phyloP scores from a whole-genome alignment of 768 basidiomycete species.

The Dacryopinax primogenitus region DNA sequence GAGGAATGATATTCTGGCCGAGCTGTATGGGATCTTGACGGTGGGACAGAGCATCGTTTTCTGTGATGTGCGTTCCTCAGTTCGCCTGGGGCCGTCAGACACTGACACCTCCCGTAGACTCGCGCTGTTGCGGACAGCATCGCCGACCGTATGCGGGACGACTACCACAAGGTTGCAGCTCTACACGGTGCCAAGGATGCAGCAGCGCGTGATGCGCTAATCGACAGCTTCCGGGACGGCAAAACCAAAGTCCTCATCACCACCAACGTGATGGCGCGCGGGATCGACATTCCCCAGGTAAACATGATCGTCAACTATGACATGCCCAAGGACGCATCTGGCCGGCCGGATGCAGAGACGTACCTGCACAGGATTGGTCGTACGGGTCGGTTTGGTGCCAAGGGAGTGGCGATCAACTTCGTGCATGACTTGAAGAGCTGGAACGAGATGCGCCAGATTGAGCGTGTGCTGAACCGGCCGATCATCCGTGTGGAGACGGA shows the following conservation, averaged over 20 bases:
- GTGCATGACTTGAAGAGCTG: conserved; percentile 83
- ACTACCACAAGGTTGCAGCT: conserved; percentile 93
- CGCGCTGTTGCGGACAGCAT: conserved; percentile 89
- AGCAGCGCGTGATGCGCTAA: conserved; percentile 74
- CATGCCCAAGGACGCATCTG: conserved; percentile 72
- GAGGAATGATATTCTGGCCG: conserved; percentile 91
- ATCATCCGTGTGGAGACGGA: conserved; percentile 80
- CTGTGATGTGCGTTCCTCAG: conserved; percentile 52
- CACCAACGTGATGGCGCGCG: conserved; percentile 95
- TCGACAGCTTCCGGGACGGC: conserved; percentile 92
- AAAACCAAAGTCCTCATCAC: conserved; percentile 96
- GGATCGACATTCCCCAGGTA: conserved; percentile 96
- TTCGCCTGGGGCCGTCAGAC: neutral
- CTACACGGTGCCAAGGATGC: conserved; percentile 91
- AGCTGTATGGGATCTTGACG: conserved; percentile 77
- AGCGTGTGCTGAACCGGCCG: conserved; percentile 57
- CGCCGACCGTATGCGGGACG: conserved; percentile 73
- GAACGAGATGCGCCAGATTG: conserved; percentile 81
- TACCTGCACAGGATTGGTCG: conserved; percentile 97
- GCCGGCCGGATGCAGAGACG: conserved; percentile 80
- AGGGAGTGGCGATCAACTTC: conserved; percentile 95
- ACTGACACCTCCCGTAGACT: conserved; percentile 37
- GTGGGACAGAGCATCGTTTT: conserved; percentile 99
- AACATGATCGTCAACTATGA: conserved; percentile 99
- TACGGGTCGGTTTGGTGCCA: conserved; percentile 94